phyloP scores from a whole-genome alignment of 768 basidiomycete genomes.

The Harrya chromipes region DNA sequence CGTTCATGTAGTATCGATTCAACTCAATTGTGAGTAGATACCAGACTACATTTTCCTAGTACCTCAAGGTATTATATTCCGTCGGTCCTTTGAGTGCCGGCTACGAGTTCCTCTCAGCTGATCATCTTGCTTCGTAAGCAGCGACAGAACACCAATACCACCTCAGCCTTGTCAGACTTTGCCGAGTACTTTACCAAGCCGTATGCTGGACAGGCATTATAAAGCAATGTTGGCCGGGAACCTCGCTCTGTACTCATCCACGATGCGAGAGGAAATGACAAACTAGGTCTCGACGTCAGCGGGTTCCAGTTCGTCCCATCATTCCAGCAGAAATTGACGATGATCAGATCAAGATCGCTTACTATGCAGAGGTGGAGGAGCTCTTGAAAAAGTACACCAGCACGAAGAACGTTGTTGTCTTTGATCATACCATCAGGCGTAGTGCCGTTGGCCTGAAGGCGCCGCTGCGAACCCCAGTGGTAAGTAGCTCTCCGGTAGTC shows the following conservation, averaged over 20 bases:
- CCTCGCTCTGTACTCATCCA: constrained; percentile 15
- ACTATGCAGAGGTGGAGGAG: constrained; percentile 40
- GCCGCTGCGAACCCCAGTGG: too few relatives aligned
- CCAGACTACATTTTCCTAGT: too few relatives aligned
- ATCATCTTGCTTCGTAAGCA: constrained; percentile 10
- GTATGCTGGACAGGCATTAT: neutral
- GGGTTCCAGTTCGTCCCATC: constrained; percentile 40
- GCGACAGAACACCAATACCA: too few relatives aligned
- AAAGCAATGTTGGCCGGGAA: constrained; percentile 25
- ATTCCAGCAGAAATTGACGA: constrained; percentile 36
- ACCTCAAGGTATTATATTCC: too few relatives aligned
- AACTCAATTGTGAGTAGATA: too few relatives aligned
- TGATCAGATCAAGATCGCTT: constrained; percentile 31
- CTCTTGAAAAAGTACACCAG: constrained; percentile 36
- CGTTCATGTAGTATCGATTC: too few relatives aligned
- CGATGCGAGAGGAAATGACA: constrained; percentile 26
- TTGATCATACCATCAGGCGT: constrained; percentile 40
- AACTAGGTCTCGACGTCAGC: constrained; percentile 31
- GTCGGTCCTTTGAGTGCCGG: too few relatives aligned
- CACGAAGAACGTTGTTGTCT: constrained; percentile 37
- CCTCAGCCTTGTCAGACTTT: neutral
- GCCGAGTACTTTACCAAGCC: constrained; percentile 5
- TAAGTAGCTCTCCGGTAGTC: too few relatives aligned
- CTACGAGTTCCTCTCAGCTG: too few relatives aligned
- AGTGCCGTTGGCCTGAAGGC: neutral